Base-by-base conservation (phyloP, 179 eudicot genomes). In the Nepenthes alata region DNA sequence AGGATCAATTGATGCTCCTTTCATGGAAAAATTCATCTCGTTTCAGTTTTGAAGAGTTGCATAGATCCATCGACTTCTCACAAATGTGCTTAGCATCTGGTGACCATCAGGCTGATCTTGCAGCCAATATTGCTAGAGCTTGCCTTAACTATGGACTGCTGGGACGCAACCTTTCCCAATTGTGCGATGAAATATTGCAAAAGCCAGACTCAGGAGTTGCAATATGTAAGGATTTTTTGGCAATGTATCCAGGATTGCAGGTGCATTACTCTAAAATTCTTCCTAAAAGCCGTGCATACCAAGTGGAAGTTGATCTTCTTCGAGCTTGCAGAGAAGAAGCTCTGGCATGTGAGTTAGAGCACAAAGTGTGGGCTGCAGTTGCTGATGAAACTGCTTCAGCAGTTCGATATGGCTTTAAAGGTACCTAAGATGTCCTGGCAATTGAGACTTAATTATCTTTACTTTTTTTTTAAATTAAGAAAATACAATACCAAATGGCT, bases 351-450 rank as follows among this genome's bases (percentile, higher is more conserved):
- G 84, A 74, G 68, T 64, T 85, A 61, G 94, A 90, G 73, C 81
- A 71, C 59, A 80, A 83, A 78, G 86, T 93, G 64, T 93, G 97
- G 99, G 86, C 79, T 74, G 85, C 99, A 51, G 97, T 93, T 68
- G 87, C 97, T 52, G 94, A 82, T 61, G 99, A 93, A 77, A 93
- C 99, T 3, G 96, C 99, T 76, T 80, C 87, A 59, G 96, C 99
- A 60, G 99, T 93, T 55, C 79, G 91, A 82, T 90, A 93, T 67
- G 99, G 94, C 35, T 87, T 93, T 68, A 77, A 75, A 87, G 99
- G 94, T 87, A 72, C 54, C 57, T 55, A 55, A 15, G 35, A 16
- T 34, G 13, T 48, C 1, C 39, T 48, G 50, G 45, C 61, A 13
- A 57, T 37, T 39, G 13, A 47, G 11, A 4, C 2, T 38, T 12